Evolutionary conservation across 305 asterid genomes (phyloP).

Genomic region (Striga hermonthica): DNA sequence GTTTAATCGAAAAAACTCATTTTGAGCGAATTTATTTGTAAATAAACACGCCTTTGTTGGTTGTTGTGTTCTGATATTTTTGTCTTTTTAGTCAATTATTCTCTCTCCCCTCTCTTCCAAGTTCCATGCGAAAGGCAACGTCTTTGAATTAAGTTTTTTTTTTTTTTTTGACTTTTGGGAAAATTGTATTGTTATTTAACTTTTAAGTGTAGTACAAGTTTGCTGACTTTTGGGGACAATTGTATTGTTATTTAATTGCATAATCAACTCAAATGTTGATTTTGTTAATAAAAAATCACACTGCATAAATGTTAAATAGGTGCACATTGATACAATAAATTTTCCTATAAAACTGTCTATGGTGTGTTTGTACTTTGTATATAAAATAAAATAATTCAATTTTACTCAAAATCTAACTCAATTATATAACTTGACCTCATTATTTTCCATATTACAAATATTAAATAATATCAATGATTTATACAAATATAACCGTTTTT

Average conservation of each 20-base stretch:
- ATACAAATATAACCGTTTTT: too few species aligned
- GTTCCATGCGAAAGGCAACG: too few species aligned
- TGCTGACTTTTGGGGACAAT: slow-evolving; percentile 25
- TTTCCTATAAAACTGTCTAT: neutral
- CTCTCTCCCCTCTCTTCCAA: neutral
- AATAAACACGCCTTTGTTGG: neutral
- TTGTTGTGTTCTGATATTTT: neutral
- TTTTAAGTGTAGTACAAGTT: slow-evolving; percentile 1
- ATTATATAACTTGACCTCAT: too few species aligned
- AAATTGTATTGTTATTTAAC: slow-evolving; percentile 15
- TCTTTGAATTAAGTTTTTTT: neutral
- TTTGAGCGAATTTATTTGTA: neutral
- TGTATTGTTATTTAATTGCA: neutral
- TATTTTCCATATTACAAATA: too few species aligned
- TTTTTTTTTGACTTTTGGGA: too few species aligned
- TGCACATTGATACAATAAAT: neutral
- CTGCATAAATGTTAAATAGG: slow-evolving; percentile 10
- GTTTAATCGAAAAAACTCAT: too few species aligned
- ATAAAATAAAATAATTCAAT: too few species aligned
- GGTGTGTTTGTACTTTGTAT: too few species aligned
- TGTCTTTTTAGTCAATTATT: too few species aligned
- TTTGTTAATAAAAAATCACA: neutral
- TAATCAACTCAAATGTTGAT: neutral
- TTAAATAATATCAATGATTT: too few species aligned
- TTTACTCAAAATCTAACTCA: too few species aligned